phyloP scores from a whole-genome alignment of 2,329 filamentous ascomycete species.

The Fusarium sp. region DNA sequence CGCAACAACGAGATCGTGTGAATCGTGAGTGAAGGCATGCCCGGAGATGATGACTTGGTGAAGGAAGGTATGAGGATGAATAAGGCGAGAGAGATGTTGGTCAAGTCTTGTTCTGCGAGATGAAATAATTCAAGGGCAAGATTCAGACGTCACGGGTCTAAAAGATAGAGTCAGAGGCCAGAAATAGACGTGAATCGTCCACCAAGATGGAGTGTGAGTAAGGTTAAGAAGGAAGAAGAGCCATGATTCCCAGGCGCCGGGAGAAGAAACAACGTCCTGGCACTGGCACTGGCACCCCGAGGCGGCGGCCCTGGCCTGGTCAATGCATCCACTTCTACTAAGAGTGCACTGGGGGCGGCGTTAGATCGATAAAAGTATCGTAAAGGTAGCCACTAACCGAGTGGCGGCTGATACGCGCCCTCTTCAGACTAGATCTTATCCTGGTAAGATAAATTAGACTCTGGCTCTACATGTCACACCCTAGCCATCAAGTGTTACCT shows the following conservation, averaged over 20 bases:
- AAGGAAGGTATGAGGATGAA: slow-evolving; percentile 34
- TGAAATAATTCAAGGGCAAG: slow-evolving; percentile 1
- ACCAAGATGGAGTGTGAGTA: slow-evolving; percentile 46
- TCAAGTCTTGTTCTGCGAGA: slow-evolving; percentile 2
- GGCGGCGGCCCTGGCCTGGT: slow-evolving; percentile 51
- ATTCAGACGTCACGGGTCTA: slow-evolving; percentile 1
- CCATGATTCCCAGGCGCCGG: slow-evolving; percentile 49
- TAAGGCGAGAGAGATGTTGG: slow-evolving; percentile 17
- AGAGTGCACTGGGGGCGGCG: slow-evolving; percentile 49
- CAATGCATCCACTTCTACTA: slow-evolving; percentile 48
- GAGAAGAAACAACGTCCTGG: slow-evolving; percentile 51
- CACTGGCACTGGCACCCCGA: slow-evolving; percentile 48
- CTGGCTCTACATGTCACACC: slow-evolving; percentile 47
- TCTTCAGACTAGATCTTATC: not conserved
- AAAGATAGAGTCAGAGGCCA: slow-evolving; percentile 29
- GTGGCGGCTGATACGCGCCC: slow-evolving; percentile 11
- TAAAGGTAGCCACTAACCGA: slow-evolving; percentile 40
- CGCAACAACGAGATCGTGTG: slow-evolving; percentile 48
- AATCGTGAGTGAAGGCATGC: slow-evolving; percentile 47
- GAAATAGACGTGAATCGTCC: slow-evolving; percentile 42
- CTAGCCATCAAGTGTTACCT: slow-evolving; percentile 47
- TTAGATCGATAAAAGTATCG: slow-evolving; percentile 44
- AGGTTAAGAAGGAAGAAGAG: slow-evolving; percentile 49
- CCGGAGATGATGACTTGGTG: slow-evolving; percentile 41
- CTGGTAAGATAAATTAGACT: slow-evolving; percentile 38